Evolutionary conservation across 1,139 yeast genomes (phyloP), one percentile per base, ranked within the genome.

Genomic region (Geotrichum siamense): DNA sequence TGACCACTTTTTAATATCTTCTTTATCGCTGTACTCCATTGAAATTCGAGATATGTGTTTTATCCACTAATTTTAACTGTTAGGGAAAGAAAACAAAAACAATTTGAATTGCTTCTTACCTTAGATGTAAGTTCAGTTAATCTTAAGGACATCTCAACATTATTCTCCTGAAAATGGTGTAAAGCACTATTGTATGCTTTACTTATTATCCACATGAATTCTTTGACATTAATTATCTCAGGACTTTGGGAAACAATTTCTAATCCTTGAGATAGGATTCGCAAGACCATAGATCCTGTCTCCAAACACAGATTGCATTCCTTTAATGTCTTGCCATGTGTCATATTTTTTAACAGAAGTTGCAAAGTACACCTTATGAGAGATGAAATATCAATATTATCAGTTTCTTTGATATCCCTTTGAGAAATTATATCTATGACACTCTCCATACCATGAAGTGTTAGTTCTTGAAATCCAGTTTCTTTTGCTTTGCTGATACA

Each of bases 111-210:
- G n/a, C n/a, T 15, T 6, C 36, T n/a, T 20, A 45, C 48, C 38
- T 38, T 32, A 13, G 39, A 22, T 12, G 46, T 40, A 23, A 35
- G 13, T 19, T 46, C 40, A 1, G 44, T 17, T 23, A 46, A 35
- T n/a, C 22, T 32, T 23, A 42, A 13, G 6, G 46, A 26, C 6
- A 28, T 20, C n/a, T 43, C 41, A 30, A 30, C 9, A 15, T 39
- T 35, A 10, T 25, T 33, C 12, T 44, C 39, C 36, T 47, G 47
- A 2, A 41, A 32, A 12, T 40, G 45, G 28, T 47, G 48, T 12
- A 44, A n/a, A 5, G 50, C 50, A n/a, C 43, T 22, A 17, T 40
- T 44, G 33, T 47, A 47, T 6, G 47, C 37, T 33, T 44, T 43
- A 30, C 47, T 47, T 13, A 43, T 38, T 17, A 47, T 41, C 50